Base-by-base conservation (phyloP, 1,284 basidiomycete species). In the Tetrapyrgos nigripes region DNA sequence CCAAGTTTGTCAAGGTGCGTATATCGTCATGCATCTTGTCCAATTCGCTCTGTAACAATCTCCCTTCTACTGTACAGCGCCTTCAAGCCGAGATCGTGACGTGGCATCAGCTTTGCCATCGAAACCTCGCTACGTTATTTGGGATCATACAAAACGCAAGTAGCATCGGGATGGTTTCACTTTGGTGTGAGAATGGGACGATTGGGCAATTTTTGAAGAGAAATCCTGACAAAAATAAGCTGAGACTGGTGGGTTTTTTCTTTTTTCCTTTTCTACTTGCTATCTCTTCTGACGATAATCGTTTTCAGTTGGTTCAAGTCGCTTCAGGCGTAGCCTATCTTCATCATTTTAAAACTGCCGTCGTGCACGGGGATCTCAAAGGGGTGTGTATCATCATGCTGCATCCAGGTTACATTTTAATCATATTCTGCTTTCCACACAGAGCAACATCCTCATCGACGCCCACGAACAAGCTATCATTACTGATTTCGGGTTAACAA, bases 311-410 rank as follows among this genome's bases (percentile, higher is more conserved):
- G 40, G 66, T 74, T 11, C 79, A 85, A 68, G 75, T 85, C 17
- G 83, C 83, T 3, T 81, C 80, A 3, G 84, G 83, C 4, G 79
- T 85, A 49, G 64, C 74, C 23, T 84, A 86, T 64, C 71, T 86
- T 8, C 84, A 86, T 59, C 74, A 77, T 33, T 78, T 79, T 64
- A 75, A 76, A 29, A 83, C 83, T 4, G 72, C 77, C 4, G 79
- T 86, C 19, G 72, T 86, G 3, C 85, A 86, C 61, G 84, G 84
- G 3, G 84, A 86, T 62, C 70, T 86, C 56, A 86, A 85, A 71
- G 81, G 83, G 58, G 83, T 84, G 60, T 50, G 77, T 55, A 13
- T 48, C 31, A 23, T 56, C 40, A 6, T 50, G n/a, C 49, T n/a
- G 10, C 14, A 3, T 8, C 44, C 19, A 8, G 44, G 10, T 45